A percentile compares a stretch with the other conserved stretches of the same genome.
Conservation (phyloP, 1,139 yeast species). For the Trichomonascaceae sp. region DNA sequence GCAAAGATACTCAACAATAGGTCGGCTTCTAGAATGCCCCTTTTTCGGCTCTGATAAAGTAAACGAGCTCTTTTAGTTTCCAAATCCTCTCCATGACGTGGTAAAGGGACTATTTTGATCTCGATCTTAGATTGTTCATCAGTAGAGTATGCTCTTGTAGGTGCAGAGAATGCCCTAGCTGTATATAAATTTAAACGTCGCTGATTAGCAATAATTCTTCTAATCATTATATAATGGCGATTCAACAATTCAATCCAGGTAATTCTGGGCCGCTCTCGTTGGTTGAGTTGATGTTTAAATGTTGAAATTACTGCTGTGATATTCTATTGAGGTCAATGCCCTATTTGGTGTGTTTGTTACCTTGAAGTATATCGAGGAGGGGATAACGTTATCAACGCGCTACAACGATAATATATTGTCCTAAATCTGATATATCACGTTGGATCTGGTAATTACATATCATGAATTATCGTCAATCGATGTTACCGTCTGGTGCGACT, state of each 20-base stretch:
- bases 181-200: not conserved
- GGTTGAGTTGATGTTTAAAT: not conserved
- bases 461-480: conserved; percentile 4
- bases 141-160: not conserved
- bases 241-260: not conserved
- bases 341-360: not conserved
- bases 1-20: conserved; percentile 81
- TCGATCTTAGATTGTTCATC: conserved; percentile 18
- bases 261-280: not conserved
- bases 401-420: not conserved
- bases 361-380: not conserved
- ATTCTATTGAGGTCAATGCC: not conserved
- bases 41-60: conserved; percentile 84
- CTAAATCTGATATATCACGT: not conserved
- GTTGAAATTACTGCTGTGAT: not conserved
- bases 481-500: conserved; percentile 9
- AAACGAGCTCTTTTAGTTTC: conserved; percentile 80
- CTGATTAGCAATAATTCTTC: not conserved
- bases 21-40: conserved; percentile 95
- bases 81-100: conserved; percentile 65
- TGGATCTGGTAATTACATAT: not conserved
- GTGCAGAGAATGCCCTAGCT: not conserved
- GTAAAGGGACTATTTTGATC: conserved; percentile 60
- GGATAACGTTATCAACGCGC: not conserved
- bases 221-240: not conserved